Percentiles rank a stretch among this genome's conserved stretches.
phyloP scores from a whole-genome alignment of 345 rosid genomes.

The Orychophragmus violaceus region DNA sequence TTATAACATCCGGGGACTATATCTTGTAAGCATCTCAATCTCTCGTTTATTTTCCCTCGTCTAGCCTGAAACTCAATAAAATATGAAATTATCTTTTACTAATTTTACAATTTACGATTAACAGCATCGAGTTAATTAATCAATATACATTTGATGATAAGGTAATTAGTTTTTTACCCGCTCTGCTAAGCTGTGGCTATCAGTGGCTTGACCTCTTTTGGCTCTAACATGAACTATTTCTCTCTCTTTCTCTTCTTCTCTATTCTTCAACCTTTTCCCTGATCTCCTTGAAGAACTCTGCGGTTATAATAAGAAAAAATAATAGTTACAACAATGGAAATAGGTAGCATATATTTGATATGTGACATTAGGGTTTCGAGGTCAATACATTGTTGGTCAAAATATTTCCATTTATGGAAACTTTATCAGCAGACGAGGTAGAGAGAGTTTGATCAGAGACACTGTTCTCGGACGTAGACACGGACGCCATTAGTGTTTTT shows the following conservation, averaged over 20 bases:
- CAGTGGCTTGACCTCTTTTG: constrained; percentile 91
- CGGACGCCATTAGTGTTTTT: constrained; percentile 3
- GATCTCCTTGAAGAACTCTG: constrained; percentile 32
- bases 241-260: constrained; percentile 42
- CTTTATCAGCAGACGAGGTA: constrained; percentile 14
- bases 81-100: not conserved
- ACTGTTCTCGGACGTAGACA: constrained; percentile 30
- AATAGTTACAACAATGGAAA: not conserved
- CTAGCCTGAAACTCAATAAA: constrained; percentile 41
- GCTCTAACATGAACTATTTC: constrained; percentile 94
- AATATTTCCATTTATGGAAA: constrained; percentile 19
- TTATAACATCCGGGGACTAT: constrained; percentile 86
- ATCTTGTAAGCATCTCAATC: constrained; percentile 61
- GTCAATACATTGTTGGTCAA: constrained; percentile 11
- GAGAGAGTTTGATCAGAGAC: constrained; percentile 25
- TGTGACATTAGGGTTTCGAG: constrained; percentile 14
- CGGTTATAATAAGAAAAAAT: not conserved
- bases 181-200: constrained; percentile 92
- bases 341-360: not conserved
- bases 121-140: not conserved
- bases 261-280: constrained; percentile 44
- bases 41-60: constrained; percentile 78
- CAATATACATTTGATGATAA: not conserved
- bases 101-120: not conserved
- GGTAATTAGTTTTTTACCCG: constrained; percentile 40